phyloP scores from a whole-genome alignment of 2,329 filamentous ascomycete genomes.

The Arthrocladium fulminans region DNA sequence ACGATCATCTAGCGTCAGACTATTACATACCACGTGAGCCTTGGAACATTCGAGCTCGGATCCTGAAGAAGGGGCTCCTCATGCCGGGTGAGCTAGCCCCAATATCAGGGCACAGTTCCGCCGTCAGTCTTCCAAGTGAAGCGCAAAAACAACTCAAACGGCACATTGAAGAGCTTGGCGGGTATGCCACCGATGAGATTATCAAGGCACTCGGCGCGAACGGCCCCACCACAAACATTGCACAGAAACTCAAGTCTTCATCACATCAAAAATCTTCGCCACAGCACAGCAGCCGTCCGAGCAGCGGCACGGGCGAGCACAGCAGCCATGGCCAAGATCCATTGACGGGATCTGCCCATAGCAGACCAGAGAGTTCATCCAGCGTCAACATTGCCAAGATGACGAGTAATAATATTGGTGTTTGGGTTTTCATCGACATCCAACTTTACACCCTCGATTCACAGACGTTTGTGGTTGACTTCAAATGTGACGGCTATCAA shows the following conservation, averaged over 20 bases:
- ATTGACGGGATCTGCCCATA: conserved; percentile 22
- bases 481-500: conserved; percentile 97
- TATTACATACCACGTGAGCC: conserved; percentile 88
- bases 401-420: conserved; percentile 39
- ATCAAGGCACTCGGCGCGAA: conserved; percentile 18
- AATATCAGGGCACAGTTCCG: conserved; percentile 40
- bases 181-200: conserved; percentile 21
- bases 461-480: conserved; percentile 90
- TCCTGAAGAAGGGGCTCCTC: conserved; percentile 70
- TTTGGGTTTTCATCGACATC: conserved; percentile 93
- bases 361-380: conserved; percentile 18
- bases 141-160: conserved; percentile 25
- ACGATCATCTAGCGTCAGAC: conserved; percentile 41
- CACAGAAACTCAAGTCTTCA: conserved; percentile 8
- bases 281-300: conserved; percentile 13
- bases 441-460: conserved; percentile 92
- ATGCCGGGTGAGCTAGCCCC: conserved; percentile 43
- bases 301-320: conserved; percentile 14
- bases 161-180: conserved; percentile 23
- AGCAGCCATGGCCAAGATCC: conserved; percentile 15
- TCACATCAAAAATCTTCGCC: conserved; percentile 11
- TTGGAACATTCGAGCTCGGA: conserved; percentile 87
- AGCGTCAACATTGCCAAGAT: conserved; percentile 17
- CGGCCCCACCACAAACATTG: conserved; percentile 11
- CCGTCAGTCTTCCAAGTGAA: conserved; percentile 26